Evolutionary conservation across 148 eudicot species (phyloP).

Genomic region (Fagopyrum homotropicum): DNA sequence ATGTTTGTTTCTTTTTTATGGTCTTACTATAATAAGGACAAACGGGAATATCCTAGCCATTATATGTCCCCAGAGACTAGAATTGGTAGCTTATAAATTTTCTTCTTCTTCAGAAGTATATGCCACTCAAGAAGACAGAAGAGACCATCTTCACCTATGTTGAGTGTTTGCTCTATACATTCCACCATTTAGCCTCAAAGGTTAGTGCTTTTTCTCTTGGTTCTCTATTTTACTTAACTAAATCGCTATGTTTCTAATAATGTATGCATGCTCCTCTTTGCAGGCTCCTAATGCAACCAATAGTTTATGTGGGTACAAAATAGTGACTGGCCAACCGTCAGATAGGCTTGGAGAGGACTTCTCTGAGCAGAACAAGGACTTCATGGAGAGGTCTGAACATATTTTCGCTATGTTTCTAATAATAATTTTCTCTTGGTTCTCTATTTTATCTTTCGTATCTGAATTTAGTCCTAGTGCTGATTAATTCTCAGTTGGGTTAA

Average conservation of each 20-base stretch:
- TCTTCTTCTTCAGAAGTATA: constrained; percentile 47
- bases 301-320: constrained; percentile 85
- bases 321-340: constrained; percentile 94
- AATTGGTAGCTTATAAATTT: neutral
- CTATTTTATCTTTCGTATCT: neutral
- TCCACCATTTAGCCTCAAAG: constrained; percentile 89
- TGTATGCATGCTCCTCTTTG: constrained; percentile 15
- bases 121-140: constrained; percentile 79
- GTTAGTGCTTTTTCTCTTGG: constrained; percentile 26
- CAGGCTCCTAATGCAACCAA: constrained; percentile 91
- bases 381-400: constrained; percentile 49
- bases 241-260: neutral
- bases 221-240: neutral
- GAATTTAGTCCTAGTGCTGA: neutral
- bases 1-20: neutral
- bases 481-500: constrained; percentile 3
- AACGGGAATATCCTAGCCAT: neutral
- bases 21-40: neutral
- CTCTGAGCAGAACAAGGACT: constrained; percentile 69
- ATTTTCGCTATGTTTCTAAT: no score
- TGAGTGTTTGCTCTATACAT: constrained; percentile 78
- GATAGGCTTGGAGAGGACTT: constrained; percentile 98
- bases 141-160: constrained; percentile 81
- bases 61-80: neutral
- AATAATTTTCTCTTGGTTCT: no score